Evolutionary conservation across 352 stramenopile genomes (phyloP).

Genomic region (Thraustotheca clavata): DNA sequence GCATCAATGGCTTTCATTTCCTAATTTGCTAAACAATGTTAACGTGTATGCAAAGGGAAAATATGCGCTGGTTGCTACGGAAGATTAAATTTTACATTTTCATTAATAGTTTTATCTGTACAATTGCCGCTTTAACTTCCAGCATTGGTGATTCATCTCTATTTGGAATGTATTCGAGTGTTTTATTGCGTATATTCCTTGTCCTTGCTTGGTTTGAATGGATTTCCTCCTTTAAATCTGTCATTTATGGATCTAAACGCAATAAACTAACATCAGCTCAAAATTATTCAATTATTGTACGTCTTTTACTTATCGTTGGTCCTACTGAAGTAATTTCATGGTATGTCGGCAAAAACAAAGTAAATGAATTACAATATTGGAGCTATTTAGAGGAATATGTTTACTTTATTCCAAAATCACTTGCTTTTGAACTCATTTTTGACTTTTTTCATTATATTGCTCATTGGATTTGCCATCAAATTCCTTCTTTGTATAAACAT

Average conservation of each 20-base stretch:
- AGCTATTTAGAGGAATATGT: constrained; percentile 34
- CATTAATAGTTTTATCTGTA: constrained; percentile 77
- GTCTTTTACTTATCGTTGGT: constrained; percentile 57
- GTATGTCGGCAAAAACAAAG: constrained; percentile 29
- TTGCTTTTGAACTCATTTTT: constrained; percentile 76
- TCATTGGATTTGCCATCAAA: constrained; percentile 64
- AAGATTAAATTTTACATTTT: constrained; percentile 70
- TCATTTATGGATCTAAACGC: constrained; percentile 58
- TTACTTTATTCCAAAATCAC: constrained; percentile 72
- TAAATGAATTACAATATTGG: not conserved
- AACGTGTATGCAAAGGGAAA: constrained; percentile 5
- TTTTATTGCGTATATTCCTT: constrained; percentile 43
- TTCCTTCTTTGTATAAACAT: constrained; percentile 61
- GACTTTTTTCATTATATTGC: constrained; percentile 79
- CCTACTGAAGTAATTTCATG: constrained; percentile 60
- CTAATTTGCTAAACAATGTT: too few relatives aligned
- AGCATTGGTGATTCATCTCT: not conserved
- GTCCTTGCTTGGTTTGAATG: constrained; percentile 74
- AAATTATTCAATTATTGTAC: constrained; percentile 39
- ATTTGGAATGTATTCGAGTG: constrained; percentile 27
- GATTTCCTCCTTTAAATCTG: constrained; percentile 59
- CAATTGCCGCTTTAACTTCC: constrained; percentile 34
- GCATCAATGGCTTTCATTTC: too few relatives aligned
- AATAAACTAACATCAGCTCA: constrained; percentile 35
- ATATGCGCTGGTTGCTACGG: constrained; percentile 27